Evolutionary conservation across 306 rosid species (phyloP).

Genomic region (Hylodesmum podocarpum): DNA sequence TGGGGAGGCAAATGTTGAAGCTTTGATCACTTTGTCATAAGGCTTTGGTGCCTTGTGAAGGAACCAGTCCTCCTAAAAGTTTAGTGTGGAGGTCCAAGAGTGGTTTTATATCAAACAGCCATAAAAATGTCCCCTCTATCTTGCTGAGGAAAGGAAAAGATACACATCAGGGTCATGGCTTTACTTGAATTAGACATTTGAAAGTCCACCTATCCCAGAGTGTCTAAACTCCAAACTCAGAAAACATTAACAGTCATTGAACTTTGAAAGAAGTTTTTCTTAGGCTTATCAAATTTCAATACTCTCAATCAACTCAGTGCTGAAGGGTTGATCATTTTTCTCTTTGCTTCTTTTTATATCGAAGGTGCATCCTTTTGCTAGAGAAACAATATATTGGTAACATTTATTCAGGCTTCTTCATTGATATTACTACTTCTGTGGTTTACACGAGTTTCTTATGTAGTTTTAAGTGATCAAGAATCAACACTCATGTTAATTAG

Average conservation of each 20-base stretch:
- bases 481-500: not conserved
- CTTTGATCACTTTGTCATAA: not conserved
- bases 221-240: not conserved
- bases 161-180: not conserved
- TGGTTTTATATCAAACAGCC: not conserved
- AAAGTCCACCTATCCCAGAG: not conserved
- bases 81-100: not conserved
- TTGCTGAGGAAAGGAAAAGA: not conserved
- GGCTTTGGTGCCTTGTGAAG: not conserved
- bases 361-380: not conserved
- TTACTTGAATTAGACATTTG: not conserved
- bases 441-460: not conserved
- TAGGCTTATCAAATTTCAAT: not conserved
- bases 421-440: not conserved
- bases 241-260: not conserved
- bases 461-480: not conserved
- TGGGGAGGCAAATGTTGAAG: not conserved
- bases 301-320: not conserved
- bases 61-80: not conserved
- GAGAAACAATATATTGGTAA: not conserved
- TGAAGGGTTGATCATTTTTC: not conserved
- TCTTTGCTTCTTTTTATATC: not conserved
- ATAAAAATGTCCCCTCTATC: not conserved
- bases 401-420: not conserved
- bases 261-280: not conserved